A percentile compares a stretch with the other conserved stretches of the same genome.
Conservation (phyloP, 2,329 filamentous ascomycete genomes). For the Fusarium sp. region DNA sequence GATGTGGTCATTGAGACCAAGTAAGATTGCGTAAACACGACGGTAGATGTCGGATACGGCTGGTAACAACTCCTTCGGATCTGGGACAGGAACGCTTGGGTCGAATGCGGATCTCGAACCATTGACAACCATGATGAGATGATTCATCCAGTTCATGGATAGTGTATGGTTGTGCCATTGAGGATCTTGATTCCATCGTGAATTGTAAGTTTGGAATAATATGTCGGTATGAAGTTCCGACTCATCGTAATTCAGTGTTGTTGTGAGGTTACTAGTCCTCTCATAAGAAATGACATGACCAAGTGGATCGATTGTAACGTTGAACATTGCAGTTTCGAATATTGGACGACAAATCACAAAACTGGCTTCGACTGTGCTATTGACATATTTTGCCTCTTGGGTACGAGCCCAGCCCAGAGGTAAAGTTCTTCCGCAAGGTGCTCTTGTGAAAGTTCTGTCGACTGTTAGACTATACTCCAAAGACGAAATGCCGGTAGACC, state of each 20-base stretch:
- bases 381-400: neutral
- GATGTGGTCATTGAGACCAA: slow-evolving; percentile 57
- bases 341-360: slow-evolving; percentile 44
- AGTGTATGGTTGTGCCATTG: slow-evolving; percentile 64
- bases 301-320: slow-evolving; percentile 45
- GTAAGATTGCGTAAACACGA: slow-evolving; percentile 41
- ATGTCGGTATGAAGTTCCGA: slow-evolving; percentile 23
- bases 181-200: neutral
- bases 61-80: slow-evolving; percentile 29
- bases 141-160: slow-evolving; percentile 59
- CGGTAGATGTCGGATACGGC: slow-evolving; percentile 43
- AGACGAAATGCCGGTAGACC: neutral
- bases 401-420: slow-evolving; percentile 43
- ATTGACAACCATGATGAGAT: slow-evolving; percentile 53
- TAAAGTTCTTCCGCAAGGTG: slow-evolving; percentile 26
- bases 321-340: slow-evolving; percentile 51
- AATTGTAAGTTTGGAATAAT: slow-evolving; percentile 21
- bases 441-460: neutral
- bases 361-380: slow-evolving; percentile 29
- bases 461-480: neutral
- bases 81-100: slow-evolving; percentile 34
- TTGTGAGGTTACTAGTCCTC: slow-evolving; percentile 13
- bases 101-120: slow-evolving; percentile 52
- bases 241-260: slow-evolving; percentile 28
- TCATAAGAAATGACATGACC: slow-evolving; percentile 45